Evolutionary conservation across 2,329 filamentous ascomycete genomes (phyloP).

Genomic region (Celoporthe dispersa): DNA sequence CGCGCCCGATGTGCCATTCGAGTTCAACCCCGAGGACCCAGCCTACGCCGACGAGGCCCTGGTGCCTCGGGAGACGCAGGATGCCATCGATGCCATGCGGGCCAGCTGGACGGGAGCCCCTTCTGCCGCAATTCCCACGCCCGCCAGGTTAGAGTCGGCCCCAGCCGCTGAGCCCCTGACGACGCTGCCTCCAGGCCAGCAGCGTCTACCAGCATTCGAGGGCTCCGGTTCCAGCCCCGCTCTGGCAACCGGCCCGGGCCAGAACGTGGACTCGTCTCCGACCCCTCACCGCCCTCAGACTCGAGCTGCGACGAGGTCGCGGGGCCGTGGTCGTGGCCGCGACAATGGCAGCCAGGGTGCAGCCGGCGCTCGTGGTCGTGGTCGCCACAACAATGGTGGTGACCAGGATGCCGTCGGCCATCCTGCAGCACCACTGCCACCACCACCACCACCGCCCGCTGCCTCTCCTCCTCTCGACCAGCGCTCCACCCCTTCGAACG

Average conservation of each 20-base stretch:
- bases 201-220: background rate
- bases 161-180: too few species aligned
- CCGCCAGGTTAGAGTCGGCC: too few species aligned
- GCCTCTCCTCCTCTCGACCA: background rate
- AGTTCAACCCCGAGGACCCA: slow-evolving; percentile 3
- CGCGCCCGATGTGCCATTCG: slow-evolving; percentile 18
- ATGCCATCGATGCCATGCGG: slow-evolving; percentile 2
- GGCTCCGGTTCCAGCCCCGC: background rate
- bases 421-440: too few species aligned
- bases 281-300: background rate
- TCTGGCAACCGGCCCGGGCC: too few species aligned
- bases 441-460: too few species aligned
- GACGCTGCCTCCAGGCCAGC: too few species aligned
- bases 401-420: background rate
- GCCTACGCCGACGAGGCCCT: background rate
- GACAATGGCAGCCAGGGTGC: background rate
- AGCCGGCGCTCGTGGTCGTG: background rate
- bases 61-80: slow-evolving; percentile 2
- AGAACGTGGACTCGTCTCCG: background rate
- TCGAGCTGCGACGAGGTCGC: background rate
- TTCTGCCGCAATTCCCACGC: background rate
- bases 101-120: background rate
- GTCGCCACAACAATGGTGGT: too few species aligned
- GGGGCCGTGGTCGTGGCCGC: background rate
- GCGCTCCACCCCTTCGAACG: background rate